Evolutionary conservation across 305 asterid genomes (phyloP).

Genomic region (Striga hermonthica): DNA sequence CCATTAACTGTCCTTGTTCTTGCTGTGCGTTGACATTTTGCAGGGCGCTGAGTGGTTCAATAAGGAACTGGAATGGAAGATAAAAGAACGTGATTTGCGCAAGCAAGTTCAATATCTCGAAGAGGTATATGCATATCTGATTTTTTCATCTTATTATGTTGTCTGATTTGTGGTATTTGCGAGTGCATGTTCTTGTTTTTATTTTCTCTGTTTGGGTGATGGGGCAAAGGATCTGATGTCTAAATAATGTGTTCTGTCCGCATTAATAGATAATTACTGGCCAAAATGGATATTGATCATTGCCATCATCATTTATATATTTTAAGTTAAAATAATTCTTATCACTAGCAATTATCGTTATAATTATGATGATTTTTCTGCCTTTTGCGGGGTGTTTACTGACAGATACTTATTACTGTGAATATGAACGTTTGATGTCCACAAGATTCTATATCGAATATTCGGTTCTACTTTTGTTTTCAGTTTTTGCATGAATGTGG

Average conservation of each 20-base stretch:
- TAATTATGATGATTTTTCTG: neutral
- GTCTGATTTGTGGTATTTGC: constrained; percentile 17
- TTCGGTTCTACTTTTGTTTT: neutral
- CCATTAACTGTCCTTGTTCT: constrained; percentile 13
- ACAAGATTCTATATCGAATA: neutral
- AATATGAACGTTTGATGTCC: neutral
- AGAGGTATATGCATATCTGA: constrained; percentile 44
- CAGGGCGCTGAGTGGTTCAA: constrained; percentile 51
- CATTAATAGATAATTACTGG: no score
- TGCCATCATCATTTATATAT: no score
- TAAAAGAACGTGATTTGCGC: constrained; percentile 54
- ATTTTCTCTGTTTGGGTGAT: no score
- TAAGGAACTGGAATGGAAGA: constrained; percentile 65
- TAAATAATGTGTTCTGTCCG: no score
- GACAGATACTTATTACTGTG: constrained; percentile 5
- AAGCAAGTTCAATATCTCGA: constrained; percentile 45
- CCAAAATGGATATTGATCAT: no score
- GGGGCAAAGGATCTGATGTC: no score
- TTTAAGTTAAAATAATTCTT: neutral
- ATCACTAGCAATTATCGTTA: neutral
- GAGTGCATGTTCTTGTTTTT: neutral
- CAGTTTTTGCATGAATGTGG: neutral
- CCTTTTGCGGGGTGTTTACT: neutral
- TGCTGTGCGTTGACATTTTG: constrained; percentile 30
- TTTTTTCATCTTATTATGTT: constrained; percentile 18